These are phyloP conservation scores for Euphorbia celastroides DNA, from an alignment of 441 rosid genomes.

Conservation along the genomic window DNA sequence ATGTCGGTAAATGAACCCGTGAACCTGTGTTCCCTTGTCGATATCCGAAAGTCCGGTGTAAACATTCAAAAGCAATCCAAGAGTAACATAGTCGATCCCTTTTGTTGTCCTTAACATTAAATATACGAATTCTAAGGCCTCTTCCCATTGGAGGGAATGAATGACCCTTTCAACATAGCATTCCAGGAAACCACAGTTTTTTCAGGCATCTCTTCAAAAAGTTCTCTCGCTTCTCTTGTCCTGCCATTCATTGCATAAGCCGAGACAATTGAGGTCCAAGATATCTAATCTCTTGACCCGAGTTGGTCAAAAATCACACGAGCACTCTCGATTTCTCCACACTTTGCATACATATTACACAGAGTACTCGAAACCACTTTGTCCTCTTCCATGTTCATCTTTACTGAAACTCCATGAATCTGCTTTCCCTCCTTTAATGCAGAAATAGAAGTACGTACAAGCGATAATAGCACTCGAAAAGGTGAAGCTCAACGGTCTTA, in stretches of 20 bases:
- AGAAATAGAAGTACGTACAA: constrained; percentile 54
- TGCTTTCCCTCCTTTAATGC: constrained; percentile 60
- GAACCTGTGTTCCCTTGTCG: constrained; percentile 67
- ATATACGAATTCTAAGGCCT: constrained; percentile 46
- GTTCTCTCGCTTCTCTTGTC: constrained; percentile 56
- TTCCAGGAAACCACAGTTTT: constrained; percentile 73
- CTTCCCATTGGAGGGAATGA: constrained; percentile 51
- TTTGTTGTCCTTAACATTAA: constrained; percentile 41
- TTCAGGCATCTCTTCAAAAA: constrained; percentile 75
- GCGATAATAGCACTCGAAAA: constrained; percentile 65
- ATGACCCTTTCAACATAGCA: constrained; percentile 68
- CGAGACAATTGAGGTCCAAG: constrained; percentile 70
- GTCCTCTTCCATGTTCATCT: constrained; percentile 37
- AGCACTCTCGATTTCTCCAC: constrained; percentile 54
- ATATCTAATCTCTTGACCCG: constrained; percentile 45
- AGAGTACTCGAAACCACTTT: constrained; percentile 60
- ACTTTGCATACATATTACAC: constrained; percentile 62
- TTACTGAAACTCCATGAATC: constrained; percentile 57
- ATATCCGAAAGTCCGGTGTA: constrained; percentile 64
- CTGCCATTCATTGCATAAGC: constrained; percentile 62
- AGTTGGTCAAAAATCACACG: constrained; percentile 52
- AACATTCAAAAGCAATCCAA: constrained; percentile 51
- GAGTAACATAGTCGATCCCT: constrained; percentile 54
- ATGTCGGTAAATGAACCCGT: constrained; percentile 58
- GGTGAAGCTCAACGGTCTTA: constrained; percentile 57